Evolutionary conservation across 768 basidiomycete species (phyloP).

Genomic region (Panaeolus papilionaceus): DNA sequence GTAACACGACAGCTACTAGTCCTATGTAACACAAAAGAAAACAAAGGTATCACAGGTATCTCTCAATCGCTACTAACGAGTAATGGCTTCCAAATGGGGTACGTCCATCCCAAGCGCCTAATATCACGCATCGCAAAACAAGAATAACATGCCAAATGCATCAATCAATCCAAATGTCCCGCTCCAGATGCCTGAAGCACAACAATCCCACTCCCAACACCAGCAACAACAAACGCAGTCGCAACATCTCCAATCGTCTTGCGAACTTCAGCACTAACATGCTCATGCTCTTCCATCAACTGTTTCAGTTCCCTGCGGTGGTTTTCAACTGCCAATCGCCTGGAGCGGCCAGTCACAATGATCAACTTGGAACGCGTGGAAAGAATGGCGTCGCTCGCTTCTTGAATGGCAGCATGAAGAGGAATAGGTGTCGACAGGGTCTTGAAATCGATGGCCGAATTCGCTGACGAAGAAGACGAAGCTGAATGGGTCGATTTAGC

Average conservation of each 20-base stretch:
- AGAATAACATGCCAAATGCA: background rate
- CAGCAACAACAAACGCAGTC: slow-evolving; percentile 72
- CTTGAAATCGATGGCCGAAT: slow-evolving; percentile 68
- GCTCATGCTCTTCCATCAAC: slow-evolving; percentile 62
- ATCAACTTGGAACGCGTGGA: slow-evolving; percentile 45
- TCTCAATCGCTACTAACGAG: background rate
- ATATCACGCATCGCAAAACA: background rate
- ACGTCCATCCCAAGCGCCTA: background rate
- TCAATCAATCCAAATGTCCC: slow-evolving; percentile 20
- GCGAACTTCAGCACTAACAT: slow-evolving; percentile 65
- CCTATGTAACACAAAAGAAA: background rate
- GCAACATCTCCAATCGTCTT: slow-evolving; percentile 90
- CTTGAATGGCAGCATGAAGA: slow-evolving; percentile 61
- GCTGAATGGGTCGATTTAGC: slow-evolving; percentile 25
- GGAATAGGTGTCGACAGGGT: slow-evolving; percentile 61
- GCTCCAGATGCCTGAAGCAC: slow-evolving; percentile 67
- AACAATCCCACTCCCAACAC: slow-evolving; percentile 62
- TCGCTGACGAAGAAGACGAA: slow-evolving; percentile 36
- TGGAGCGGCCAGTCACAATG: slow-evolving; percentile 75
- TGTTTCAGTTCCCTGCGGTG: slow-evolving; percentile 75
- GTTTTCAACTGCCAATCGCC: slow-evolving; percentile 74
- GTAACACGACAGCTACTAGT: background rate
- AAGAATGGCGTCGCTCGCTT: slow-evolving; percentile 38
- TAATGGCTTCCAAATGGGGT: background rate
- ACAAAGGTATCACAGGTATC: background rate